phyloP scores from a whole-genome alignment of 2,329 filamentous ascomycete species.

The Rhynchosporium graminicola region DNA sequence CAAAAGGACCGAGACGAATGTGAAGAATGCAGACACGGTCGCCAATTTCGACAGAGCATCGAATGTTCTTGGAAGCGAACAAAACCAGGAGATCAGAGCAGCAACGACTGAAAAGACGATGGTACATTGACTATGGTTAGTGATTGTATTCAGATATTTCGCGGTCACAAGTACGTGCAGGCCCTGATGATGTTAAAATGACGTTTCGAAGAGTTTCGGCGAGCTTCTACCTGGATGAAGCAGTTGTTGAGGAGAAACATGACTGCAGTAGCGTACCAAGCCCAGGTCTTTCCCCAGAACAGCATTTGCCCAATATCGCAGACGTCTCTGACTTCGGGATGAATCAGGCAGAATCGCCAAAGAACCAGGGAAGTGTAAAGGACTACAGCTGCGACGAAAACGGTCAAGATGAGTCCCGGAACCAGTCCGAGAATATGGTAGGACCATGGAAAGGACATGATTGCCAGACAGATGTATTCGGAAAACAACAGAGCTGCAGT shows the following conservation, averaged over 20 bases:
- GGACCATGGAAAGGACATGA: slow-evolving; percentile 95
- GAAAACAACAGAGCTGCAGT: slow-evolving; percentile 89
- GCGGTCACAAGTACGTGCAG: slow-evolving; percentile 83
- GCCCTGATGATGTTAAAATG: slow-evolving; percentile 47
- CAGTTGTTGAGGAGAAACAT: slow-evolving; percentile 97
- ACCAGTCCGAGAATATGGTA: slow-evolving; percentile 87
- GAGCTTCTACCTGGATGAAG: slow-evolving; percentile 67
- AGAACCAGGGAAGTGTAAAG: slow-evolving; percentile 76
- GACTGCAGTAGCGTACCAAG: slow-evolving; percentile 68
- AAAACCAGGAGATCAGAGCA: slow-evolving; percentile 73
- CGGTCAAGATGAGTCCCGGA: slow-evolving; percentile 80
- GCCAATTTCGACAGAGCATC: slow-evolving; percentile 76
- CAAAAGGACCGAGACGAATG: slow-evolving; percentile 83
- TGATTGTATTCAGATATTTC: slow-evolving; percentile 89
- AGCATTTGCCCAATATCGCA: slow-evolving; percentile 96
- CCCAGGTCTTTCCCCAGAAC: slow-evolving; percentile 80
- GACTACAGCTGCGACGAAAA: slow-evolving; percentile 74
- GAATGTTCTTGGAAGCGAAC: slow-evolving; percentile 85
- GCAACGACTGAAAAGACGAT: slow-evolving; percentile 77
- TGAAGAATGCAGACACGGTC: slow-evolving; percentile 79
- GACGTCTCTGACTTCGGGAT: slow-evolving; percentile 88
- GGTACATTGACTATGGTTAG: slow-evolving; percentile 70
- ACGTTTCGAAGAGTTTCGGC: neutral
- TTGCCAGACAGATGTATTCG: slow-evolving; percentile 89
- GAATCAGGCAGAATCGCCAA: slow-evolving; percentile 85